A percentile compares a stretch with the other conserved stretches of the same genome.
phyloP scores from a whole-genome alignment of 768 basidiomycete genomes.

The Mrakia frigida region DNA sequence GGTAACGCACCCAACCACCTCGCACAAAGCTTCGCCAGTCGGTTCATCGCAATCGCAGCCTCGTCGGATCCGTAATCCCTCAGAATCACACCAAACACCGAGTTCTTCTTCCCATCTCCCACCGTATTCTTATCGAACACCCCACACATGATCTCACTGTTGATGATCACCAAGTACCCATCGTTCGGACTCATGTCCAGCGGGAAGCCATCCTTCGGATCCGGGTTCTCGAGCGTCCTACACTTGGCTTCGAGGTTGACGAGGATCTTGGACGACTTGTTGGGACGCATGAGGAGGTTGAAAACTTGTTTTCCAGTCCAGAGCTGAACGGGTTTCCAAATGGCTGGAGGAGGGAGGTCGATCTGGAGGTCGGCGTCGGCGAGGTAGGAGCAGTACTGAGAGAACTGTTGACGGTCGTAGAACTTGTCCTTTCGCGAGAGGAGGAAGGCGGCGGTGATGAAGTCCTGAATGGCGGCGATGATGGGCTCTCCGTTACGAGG shows the following conservation, averaged over 20 bases:
- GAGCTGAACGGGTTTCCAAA: constrained; percentile 82
- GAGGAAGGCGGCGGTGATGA: constrained; percentile 96
- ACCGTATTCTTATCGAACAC: constrained; percentile 98
- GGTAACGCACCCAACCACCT: constrained; percentile 70
- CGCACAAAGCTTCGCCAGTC: constrained; percentile 89
- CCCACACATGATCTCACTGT: constrained; percentile 98
- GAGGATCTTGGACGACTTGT: constrained; percentile 68
- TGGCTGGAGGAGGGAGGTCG: constrained; percentile 89
- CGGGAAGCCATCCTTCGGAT: constrained; percentile 50
- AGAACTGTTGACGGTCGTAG: constrained; percentile 88
- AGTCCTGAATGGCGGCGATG: constrained; percentile 98
- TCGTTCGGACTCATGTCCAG: constrained; percentile 89
- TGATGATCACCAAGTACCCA: constrained; percentile 93
- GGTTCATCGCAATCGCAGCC: constrained; percentile 91
- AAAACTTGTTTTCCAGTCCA: constrained; percentile 99
- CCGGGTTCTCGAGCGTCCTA: constrained; percentile 55
- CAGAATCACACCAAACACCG: constrained; percentile 95
- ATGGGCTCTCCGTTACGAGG: constrained; percentile 98
- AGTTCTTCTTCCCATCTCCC: constrained; percentile 98
- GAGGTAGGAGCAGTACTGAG: constrained; percentile 92
- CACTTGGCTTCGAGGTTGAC: constrained; percentile 97
- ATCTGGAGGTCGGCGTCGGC: constrained; percentile 86
- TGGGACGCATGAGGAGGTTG: constrained; percentile 92
- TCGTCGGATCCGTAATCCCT: constrained; percentile 93
- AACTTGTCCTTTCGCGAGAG: constrained; percentile 89